These are phyloP conservation scores for Setaria viridis DNA, from an alignment of 202 grass and related monocot species.

Conservation along the genomic window DNA sequence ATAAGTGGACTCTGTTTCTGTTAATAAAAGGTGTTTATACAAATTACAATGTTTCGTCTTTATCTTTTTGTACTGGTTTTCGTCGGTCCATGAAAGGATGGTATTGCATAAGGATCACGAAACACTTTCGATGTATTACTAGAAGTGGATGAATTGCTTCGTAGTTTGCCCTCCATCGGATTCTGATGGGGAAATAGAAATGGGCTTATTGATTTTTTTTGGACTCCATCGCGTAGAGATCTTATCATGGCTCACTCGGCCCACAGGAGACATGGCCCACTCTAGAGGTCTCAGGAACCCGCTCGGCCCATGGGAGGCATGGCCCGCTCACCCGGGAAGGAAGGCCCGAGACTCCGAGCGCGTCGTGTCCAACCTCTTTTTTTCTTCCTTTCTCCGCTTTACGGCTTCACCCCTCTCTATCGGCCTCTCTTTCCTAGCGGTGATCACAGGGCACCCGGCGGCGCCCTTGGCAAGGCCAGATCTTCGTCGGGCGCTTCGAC, in stretches of 20 bases:
- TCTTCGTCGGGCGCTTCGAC: not conserved
- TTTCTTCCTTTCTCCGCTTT: too few species aligned
- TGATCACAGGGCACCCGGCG: not conserved
- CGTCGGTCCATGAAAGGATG: not conserved
- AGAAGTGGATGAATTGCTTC: not conserved
- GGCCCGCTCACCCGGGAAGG: too few species aligned
- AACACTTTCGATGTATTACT: not conserved
- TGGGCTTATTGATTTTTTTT: too few species aligned
- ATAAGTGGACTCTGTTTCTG: constrained; percentile 19
- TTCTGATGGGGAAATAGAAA: too few species aligned
- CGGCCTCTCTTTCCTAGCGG: not conserved
- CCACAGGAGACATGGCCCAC: too few species aligned
- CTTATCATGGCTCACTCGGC: too few species aligned
- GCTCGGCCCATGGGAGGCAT: too few species aligned
- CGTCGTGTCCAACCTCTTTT: too few species aligned
- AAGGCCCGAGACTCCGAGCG: too few species aligned
- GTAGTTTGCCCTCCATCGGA: too few species aligned
- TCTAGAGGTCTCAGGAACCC: too few species aligned
- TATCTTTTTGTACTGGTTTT: not conserved
- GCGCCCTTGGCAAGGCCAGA: not conserved
- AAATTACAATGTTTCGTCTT: not conserved
- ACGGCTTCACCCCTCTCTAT: not conserved
- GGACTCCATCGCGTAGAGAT: too few species aligned
- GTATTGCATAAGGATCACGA: not conserved
- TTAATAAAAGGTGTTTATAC: constrained; percentile 23